A percentile compares a stretch with the other conserved stretches of the same genome.
phyloP scores from a whole-genome alignment of 192 early-diverging fungal genomes.

The Backusella luteola region DNA sequence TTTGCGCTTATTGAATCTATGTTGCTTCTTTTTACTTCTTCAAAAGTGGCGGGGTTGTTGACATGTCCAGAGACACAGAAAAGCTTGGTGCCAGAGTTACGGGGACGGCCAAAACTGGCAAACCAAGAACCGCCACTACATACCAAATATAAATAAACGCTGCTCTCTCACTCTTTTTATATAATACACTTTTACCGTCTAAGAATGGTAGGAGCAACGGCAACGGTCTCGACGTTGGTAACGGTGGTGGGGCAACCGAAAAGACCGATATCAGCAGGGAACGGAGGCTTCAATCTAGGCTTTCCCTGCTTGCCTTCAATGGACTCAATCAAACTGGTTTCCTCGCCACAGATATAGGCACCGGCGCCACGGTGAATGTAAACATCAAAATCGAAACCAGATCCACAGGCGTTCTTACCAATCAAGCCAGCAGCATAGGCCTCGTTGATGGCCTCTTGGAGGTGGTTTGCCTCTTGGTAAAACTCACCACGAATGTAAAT shows the following conservation, averaged over 20 bases:
- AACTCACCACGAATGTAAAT: constrained; percentile 99
- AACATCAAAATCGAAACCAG: constrained; percentile 96
- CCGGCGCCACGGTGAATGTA: constrained; percentile 97
- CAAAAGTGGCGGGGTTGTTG: constrained; percentile 96
- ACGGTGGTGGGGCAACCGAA: constrained; percentile 99
- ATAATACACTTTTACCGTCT: constrained; percentile 18
- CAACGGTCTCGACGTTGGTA: constrained; percentile 99
- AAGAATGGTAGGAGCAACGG: constrained; percentile 93
- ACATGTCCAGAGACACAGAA: constrained; percentile 98
- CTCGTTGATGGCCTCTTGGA: constrained; percentile 95
- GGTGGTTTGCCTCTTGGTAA: constrained; percentile 92
- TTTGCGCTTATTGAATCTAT: neutral
- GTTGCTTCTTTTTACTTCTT: constrained; percentile 55
- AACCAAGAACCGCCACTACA: constrained; percentile 88
- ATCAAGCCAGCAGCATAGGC: constrained; percentile 95
- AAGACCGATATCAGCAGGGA: constrained; percentile 97
- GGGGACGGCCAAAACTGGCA: constrained; percentile 87
- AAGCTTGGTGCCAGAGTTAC: constrained; percentile 94
- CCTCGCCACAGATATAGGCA: constrained; percentile 98
- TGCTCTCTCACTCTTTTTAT: too few relatives aligned
- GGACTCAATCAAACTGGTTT: constrained; percentile 85
- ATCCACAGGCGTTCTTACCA: constrained; percentile 97
- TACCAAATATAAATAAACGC: constrained; percentile 10
- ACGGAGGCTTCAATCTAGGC: constrained; percentile 97
- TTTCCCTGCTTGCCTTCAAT: constrained; percentile 98